Percentiles rank a stretch among this genome's conserved stretches.
phyloP scores from a whole-genome alignment of 2,329 filamentous ascomycete genomes.

The Aspergillus ochraceoroseus region DNA sequence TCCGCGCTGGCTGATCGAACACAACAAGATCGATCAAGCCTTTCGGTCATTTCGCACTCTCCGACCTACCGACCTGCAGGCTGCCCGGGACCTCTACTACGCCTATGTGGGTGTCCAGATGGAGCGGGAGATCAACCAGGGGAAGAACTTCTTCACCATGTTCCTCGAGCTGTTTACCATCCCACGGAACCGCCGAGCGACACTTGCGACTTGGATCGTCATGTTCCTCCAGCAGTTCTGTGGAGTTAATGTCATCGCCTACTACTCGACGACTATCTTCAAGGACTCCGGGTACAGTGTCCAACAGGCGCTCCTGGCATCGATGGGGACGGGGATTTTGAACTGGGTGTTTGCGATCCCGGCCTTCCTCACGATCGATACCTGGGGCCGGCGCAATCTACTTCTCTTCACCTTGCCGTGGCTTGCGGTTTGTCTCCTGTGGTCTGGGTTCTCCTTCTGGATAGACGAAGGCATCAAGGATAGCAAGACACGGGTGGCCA shows the following conservation, averaged over 20 bases:
- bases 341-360: conserved; percentile 63
- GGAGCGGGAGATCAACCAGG: conserved; percentile 52
- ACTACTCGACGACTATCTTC: conserved; percentile 61
- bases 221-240: conserved; percentile 63
- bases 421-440: conserved; percentile 46
- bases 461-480: conserved; percentile 35
- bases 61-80: conserved; percentile 50
- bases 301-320: conserved; percentile 53
- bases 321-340: conserved; percentile 60
- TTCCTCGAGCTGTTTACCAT: conserved; percentile 58
- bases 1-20: conserved; percentile 50
- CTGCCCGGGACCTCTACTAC: conserved; percentile 55
- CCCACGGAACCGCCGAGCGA: conserved; percentile 59
- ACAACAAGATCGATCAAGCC: conserved; percentile 43
- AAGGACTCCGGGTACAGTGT: conserved; percentile 50
- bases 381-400: conserved; percentile 59
- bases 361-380: conserved; percentile 62
- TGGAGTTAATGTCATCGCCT: conserved; percentile 55
- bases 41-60: conserved; percentile 48
- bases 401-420: conserved; percentile 60
- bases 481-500: conserved; percentile 36
- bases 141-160: conserved; percentile 50
- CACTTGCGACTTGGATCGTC: conserved; percentile 54
- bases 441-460: conserved; percentile 50
- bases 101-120: conserved; percentile 56